Base-by-base conservation (phyloP, 257 asterid species). In the Coffea canephora region DNA sequence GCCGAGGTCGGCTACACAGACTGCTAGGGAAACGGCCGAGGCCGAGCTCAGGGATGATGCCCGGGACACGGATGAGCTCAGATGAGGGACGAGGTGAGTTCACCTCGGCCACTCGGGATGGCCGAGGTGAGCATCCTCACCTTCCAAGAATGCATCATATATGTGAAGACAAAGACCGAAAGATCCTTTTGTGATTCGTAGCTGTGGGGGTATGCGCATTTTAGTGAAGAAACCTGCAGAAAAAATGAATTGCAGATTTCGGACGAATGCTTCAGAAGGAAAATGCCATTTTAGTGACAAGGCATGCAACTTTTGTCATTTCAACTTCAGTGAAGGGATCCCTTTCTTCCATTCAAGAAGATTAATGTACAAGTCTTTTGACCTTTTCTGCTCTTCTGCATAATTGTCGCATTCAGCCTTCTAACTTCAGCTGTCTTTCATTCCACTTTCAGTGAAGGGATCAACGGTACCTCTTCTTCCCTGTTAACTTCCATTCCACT, bases 401-500 rank as follows among this genome's bases (percentile, higher is more conserved):
- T 39, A 39, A 39, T 39, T 39, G 43, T 39, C 1, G 4, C 43
- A 39, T 39, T 39, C 43, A 39, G 43, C 43, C 43, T 39, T 39
- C 4, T 4, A 39, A 39, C 43, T 2, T 39, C 2, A 39, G 43
- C 43, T 39, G n/a, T n/a, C n/a, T n/a, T n/a, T n/a, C n/a, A n/a
- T n/a, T n/a, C n/a, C n/a, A n/a, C n/a, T n/a, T n/a, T n/a, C n/a
- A n/a, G n/a, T n/a, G n/a, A n/a, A 36, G 43, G 91, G 91, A 87
- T 87, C 5, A 87, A 85, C 76, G 91, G 91, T 87, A 77, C 18
- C 19, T 74, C 25, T 9, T n/a, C 31, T 55, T 31, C 15, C 46
- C 15, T n/a, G 1, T 36, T 8, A 18, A 2, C 1, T 15, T 64
- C 49, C 3, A 1, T 14, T 64, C 8, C 21, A 11, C 12, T 66